Conservation (phyloP, 345 rosid species). For the Boechera retrofracta region DNA sequence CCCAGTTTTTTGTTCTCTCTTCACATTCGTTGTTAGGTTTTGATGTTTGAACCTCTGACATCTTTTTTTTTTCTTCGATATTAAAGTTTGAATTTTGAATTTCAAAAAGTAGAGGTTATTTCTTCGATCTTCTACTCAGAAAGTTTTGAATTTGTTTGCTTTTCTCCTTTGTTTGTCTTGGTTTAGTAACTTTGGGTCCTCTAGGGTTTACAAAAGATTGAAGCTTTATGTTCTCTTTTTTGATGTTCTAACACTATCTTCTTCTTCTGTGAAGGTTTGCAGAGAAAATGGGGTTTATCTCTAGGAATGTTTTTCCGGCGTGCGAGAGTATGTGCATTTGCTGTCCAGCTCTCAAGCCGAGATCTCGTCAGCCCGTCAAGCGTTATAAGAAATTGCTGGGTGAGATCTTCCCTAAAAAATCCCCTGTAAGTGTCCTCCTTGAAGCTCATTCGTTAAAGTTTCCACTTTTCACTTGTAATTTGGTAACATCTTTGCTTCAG, state of each 20-base stretch:
- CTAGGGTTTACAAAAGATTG: slow-evolving; percentile 27
- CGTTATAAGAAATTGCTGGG: slow-evolving; percentile 91
- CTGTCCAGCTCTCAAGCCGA: slow-evolving; percentile 96
- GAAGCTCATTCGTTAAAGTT: not conserved
- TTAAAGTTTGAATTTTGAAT: slow-evolving; percentile 25
- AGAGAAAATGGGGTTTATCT: slow-evolving; percentile 87
- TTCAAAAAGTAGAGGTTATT: not conserved
- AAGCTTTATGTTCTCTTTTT: slow-evolving; percentile 29
- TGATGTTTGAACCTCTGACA: not conserved
- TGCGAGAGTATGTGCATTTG: slow-evolving; percentile 96
- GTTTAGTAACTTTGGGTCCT: slow-evolving; percentile 27
- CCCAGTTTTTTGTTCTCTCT: not conserved
- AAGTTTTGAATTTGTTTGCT: slow-evolving; percentile 17
- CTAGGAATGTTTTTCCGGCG: slow-evolving; percentile 91
- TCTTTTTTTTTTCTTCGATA: not conserved
- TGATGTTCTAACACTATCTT: not conserved
- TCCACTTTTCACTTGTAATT: slow-evolving; percentile 14
- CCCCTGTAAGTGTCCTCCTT: slow-evolving; percentile 60
- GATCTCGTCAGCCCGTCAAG: slow-evolving; percentile 98
- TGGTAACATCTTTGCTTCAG: slow-evolving; percentile 9
- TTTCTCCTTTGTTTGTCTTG: slow-evolving; percentile 7
- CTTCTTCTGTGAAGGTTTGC: slow-evolving; percentile 20
- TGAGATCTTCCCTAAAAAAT: slow-evolving; percentile 91
- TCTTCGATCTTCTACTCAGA: not conserved
- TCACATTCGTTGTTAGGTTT: not conserved